A percentile compares a stretch with the other conserved stretches of the same genome.
Evolutionary conservation across 257 asterid species (phyloP).

Genomic region (Oldenlandia corymbosa): DNA sequence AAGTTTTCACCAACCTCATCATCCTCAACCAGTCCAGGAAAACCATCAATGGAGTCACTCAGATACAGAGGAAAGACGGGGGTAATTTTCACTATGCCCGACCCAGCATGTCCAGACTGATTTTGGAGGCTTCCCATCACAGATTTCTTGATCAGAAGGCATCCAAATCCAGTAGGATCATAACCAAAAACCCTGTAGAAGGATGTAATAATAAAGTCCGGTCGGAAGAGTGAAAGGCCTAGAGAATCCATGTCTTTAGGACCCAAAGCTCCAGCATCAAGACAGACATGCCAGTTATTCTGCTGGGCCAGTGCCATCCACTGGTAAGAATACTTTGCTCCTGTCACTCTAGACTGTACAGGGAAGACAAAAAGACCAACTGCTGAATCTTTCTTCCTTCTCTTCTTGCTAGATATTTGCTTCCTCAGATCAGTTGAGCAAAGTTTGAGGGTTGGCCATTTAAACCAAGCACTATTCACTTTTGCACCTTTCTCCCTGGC

Average conservation of each 20-base stretch:
- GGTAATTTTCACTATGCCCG: conserved; percentile 88
- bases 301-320: conserved; percentile 99
- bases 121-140: conserved; percentile 89
- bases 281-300: conserved; percentile 98
- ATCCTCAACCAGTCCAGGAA: conserved; percentile 74
- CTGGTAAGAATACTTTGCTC: conserved; percentile 94
- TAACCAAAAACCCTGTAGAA: conserved; percentile 93
- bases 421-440: conserved; percentile 91
- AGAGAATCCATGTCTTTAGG: conserved; percentile 99
- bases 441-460: conserved; percentile 94
- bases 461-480: conserved; percentile 93
- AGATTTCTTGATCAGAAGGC: conserved; percentile 91
- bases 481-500: conserved; percentile 96
- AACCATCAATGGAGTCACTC: conserved; percentile 88
- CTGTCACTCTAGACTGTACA: conserved; percentile 93
- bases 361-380: conserved; percentile 95
- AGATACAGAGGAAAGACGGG: conserved; percentile 83
- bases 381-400: conserved; percentile 84
- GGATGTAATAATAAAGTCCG: conserved; percentile 92
- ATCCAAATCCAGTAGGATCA: conserved; percentile 98
- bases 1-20: conserved; percentile 55
- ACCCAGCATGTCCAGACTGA: conserved; percentile 91
- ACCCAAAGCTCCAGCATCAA: conserved; percentile 97
- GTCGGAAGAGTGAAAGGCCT: conserved; percentile 89
- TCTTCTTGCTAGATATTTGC: conserved; percentile 81